Evolutionary conservation across 768 basidiomycete species (phyloP).

Genomic region (Lentinus brumalis): DNA sequence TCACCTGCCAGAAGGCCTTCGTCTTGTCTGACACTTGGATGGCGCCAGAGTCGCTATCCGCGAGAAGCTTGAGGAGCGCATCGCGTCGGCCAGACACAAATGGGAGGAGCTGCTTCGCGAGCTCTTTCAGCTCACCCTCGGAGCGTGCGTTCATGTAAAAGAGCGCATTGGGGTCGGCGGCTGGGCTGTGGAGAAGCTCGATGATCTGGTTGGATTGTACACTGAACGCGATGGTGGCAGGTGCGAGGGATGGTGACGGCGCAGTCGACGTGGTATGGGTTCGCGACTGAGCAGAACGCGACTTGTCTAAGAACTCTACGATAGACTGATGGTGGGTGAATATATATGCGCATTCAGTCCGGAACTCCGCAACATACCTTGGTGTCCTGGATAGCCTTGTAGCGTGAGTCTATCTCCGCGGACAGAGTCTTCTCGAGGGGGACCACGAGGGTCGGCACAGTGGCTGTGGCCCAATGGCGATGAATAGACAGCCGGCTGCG

Average conservation of each 20-base stretch:
- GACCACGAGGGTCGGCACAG: conserved; percentile 84
- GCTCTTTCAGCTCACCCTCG: conserved; percentile 47
- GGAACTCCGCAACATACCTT: conserved; percentile 46
- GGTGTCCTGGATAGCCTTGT: conserved; percentile 76
- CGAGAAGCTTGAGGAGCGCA: conserved; percentile 46
- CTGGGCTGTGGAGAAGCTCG: conserved; percentile 62
- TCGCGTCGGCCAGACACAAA: conserved; percentile 49
- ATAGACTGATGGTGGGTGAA: conserved; percentile 51
- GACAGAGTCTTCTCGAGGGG: conserved; percentile 74
- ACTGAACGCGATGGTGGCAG: conserved; percentile 77
- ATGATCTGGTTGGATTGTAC: conserved; percentile 46
- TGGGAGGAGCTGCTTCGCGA: conserved; percentile 46
- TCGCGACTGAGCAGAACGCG: conserved; percentile 66
- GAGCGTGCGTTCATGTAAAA: conserved; percentile 61
- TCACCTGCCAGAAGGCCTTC: conserved; percentile 61
- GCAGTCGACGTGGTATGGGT: conserved; percentile 70
- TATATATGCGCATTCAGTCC: conserved; percentile 9
- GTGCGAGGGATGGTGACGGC: conserved; percentile 75
- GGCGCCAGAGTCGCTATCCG: conserved; percentile 50
- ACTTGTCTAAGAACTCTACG: conserved; percentile 81
- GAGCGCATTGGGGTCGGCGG: conserved; percentile 64
- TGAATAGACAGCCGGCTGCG: background rate
- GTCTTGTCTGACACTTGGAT: conserved; percentile 64
- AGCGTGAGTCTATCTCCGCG: conserved; percentile 72
- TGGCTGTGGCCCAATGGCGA: conserved; percentile 46